Evolutionary conservation across 192 early-diverging fungal genomes (phyloP).

Genomic region (Coemansia sp.): DNA sequence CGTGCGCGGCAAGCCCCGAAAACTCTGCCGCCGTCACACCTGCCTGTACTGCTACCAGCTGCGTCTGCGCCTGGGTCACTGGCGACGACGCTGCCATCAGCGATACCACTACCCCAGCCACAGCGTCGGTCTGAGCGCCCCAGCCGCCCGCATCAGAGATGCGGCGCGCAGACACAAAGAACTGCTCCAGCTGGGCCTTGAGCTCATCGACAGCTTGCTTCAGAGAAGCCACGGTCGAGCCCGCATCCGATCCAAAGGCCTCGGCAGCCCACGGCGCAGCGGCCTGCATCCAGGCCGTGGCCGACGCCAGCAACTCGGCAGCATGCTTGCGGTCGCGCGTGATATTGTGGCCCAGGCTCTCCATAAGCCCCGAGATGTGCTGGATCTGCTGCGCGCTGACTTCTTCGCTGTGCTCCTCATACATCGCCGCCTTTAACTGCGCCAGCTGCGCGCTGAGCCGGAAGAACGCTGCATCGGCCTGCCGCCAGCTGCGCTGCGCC

Average conservation of each 20-base stretch:
- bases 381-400: slow-evolving; percentile 28
- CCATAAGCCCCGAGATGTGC: slow-evolving; percentile 18
- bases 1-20: background rate
- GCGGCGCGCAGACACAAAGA: slow-evolving; percentile 1
- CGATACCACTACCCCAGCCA: background rate
- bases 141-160: slow-evolving; percentile 25
- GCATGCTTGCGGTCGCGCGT: slow-evolving; percentile 21
- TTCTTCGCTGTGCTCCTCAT: slow-evolving; percentile 31
- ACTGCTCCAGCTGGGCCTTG: slow-evolving; percentile 16
- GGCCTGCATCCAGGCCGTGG: slow-evolving; percentile 27
- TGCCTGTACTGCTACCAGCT: background rate
- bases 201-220: slow-evolving; percentile 16
- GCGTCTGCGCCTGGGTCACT: slow-evolving; percentile 1
- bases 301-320: slow-evolving; percentile 12
- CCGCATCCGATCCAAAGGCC: background rate
- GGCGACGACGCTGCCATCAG: slow-evolving; percentile 1
- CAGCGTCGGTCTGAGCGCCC: background rate
- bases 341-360: slow-evolving; percentile 18
- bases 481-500: slow-evolving; percentile 14
- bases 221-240: slow-evolving; percentile 1
- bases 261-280: slow-evolving; percentile 5
- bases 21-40: slow-evolving; percentile 1
- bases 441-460: slow-evolving; percentile 16
- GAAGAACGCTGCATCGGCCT: slow-evolving; percentile 34
- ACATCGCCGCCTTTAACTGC: slow-evolving; percentile 26